Percentiles rank a stretch among this genome's conserved stretches.
Conservation (phyloP, 352 stramenopile genomes). For the Globisporangium cystogenes region DNA sequence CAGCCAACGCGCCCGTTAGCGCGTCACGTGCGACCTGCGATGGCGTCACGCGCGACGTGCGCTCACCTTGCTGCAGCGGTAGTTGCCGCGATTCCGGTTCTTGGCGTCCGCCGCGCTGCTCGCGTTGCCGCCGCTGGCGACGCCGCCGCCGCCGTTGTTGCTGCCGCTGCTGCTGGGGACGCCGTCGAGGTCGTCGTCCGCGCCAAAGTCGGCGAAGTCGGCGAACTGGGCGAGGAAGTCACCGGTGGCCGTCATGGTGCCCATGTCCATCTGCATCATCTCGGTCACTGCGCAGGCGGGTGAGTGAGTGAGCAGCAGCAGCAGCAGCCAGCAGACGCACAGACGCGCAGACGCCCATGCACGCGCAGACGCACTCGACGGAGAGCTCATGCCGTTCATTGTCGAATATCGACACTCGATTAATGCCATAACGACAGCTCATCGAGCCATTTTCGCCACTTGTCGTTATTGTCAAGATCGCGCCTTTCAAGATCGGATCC, state of each 20-base stretch:
- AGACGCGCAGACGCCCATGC: too few species aligned
- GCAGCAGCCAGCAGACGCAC: too few species aligned
- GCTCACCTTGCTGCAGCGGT: conserved; percentile 76
- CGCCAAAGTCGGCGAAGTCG: conserved; percentile 16
- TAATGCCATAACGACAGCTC: too few species aligned
- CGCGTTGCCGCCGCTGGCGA: conserved; percentile 8
- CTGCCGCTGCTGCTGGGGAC: background rate
- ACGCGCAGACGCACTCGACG: background rate
- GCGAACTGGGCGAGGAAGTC: conserved; percentile 57
- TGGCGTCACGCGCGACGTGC: background rate
- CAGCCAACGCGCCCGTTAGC: too few species aligned
- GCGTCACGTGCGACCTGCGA: background rate
- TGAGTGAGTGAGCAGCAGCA: background rate
- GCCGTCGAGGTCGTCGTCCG: background rate
- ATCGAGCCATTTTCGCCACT: too few species aligned
- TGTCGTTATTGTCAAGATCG: too few species aligned
- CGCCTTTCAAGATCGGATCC: too few species aligned
- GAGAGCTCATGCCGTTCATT: background rate
- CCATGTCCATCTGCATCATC: conserved; percentile 55
- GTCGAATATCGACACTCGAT: too few species aligned
- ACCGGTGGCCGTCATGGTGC: conserved; percentile 32
- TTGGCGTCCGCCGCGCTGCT: conserved; percentile 29
- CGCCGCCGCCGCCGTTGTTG: too few species aligned
- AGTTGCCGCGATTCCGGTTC: conserved; percentile 83
- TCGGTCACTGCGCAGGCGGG: conserved; percentile 21